Conservation (phyloP, 441 rosid species). For the Pelargonium australe region DNA sequence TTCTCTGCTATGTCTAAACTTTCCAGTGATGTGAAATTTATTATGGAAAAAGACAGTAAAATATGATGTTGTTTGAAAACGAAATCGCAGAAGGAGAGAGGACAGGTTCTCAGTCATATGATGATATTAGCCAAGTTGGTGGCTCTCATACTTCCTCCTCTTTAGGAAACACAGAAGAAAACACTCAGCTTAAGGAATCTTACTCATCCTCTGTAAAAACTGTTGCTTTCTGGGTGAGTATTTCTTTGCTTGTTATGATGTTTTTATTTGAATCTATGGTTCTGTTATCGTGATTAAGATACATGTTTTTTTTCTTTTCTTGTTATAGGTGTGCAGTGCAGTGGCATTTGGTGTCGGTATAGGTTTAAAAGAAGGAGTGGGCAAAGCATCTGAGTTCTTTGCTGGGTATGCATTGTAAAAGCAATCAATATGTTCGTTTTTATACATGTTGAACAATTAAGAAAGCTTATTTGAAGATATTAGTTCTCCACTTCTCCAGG, state of each 20-base stretch:
- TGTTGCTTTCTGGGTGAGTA: slow-evolving; percentile 75
- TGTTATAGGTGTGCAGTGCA: slow-evolving; percentile 56
- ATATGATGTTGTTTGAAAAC: slow-evolving; percentile 19
- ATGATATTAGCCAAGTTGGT: slow-evolving; percentile 22
- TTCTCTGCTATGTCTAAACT: background rate
- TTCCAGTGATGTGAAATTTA: background rate
- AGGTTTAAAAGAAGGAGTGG: slow-evolving; percentile 69
- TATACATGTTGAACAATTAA: background rate
- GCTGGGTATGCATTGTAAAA: slow-evolving; percentile 53
- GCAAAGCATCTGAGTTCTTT: slow-evolving; percentile 81
- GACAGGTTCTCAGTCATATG: slow-evolving; percentile 26
- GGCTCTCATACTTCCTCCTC: slow-evolving; percentile 20
- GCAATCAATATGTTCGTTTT: background rate
- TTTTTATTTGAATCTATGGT: slow-evolving; percentile 5
- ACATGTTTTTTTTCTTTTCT: slow-evolving; percentile 18
- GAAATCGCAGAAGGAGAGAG: slow-evolving; percentile 43
- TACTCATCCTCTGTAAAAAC: slow-evolving; percentile 53
- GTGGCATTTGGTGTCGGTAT: slow-evolving; percentile 75
- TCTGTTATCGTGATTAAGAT: slow-evolving; percentile 13
- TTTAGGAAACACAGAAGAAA: slow-evolving; percentile 27
- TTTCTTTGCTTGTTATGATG: slow-evolving; percentile 8
- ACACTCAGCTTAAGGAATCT: slow-evolving; percentile 31
- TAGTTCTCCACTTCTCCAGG: background rate
- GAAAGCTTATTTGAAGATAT: background rate
- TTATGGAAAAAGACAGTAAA: background rate